phyloP scores from a whole-genome alignment of 768 basidiomycete genomes.

The Russula foetens region DNA sequence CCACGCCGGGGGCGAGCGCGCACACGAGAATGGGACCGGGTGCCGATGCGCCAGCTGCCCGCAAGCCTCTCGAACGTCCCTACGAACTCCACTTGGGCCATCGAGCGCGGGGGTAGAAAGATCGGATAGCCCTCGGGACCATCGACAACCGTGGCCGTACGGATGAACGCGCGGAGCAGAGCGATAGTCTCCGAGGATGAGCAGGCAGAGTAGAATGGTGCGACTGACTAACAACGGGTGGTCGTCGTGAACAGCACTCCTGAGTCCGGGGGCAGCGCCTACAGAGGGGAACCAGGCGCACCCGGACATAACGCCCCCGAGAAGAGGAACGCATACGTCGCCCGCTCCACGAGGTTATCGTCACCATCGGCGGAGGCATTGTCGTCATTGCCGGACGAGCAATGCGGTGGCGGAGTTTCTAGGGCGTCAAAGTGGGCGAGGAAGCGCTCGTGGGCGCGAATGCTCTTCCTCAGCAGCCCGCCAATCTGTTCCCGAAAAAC shows the following conservation, averaged over 20 bases:
- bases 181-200: slow-evolving; percentile 73
- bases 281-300: slow-evolving; percentile 31
- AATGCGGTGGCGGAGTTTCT: slow-evolving; percentile 28
- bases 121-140: slow-evolving; percentile 84
- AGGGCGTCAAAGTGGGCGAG: slow-evolving; percentile 74
- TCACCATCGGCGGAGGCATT: neutral
- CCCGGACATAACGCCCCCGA: slow-evolving; percentile 63
- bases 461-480: slow-evolving; percentile 57
- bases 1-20: slow-evolving; percentile 18
- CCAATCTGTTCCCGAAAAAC: slow-evolving; percentile 52
- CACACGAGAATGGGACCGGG: slow-evolving; percentile 44
- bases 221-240: slow-evolving; percentile 82
- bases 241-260: slow-evolving; percentile 64
- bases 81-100: slow-evolving; percentile 85
- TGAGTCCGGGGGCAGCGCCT: slow-evolving; percentile 36
- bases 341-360: slow-evolving; percentile 42
- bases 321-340: slow-evolving; percentile 60
- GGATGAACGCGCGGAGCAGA: slow-evolving; percentile 56
- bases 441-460: slow-evolving; percentile 82
- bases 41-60: slow-evolving; percentile 33
- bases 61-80: slow-evolving; percentile 81
- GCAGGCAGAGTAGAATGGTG: slow-evolving; percentile 72
- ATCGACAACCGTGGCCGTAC: slow-evolving; percentile 62
- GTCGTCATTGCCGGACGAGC: neutral
- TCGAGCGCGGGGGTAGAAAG: slow-evolving; percentile 78